Evolutionary conservation across 352 stramenopile genomes (phyloP).

Genomic region (Pythium dissimile): DNA sequence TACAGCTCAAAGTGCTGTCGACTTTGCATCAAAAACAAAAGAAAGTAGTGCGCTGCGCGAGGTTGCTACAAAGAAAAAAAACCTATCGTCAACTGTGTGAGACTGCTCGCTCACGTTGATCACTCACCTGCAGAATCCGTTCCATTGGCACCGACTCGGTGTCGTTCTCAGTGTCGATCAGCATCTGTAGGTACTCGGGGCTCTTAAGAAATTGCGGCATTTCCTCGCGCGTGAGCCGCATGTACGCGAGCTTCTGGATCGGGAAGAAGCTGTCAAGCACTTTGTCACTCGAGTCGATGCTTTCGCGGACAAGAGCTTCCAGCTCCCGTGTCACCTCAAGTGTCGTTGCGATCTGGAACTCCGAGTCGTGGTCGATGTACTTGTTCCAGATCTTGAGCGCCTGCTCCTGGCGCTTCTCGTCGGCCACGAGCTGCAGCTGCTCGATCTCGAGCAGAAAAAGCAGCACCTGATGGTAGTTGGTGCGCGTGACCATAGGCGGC

Average conservation of each 20-base stretch:
- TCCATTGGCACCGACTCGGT: constrained; percentile 78
- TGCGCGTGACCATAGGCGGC: constrained; percentile 17
- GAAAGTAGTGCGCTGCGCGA: constrained; percentile 79
- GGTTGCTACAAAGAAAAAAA: constrained; percentile 37
- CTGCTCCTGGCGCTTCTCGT: constrained; percentile 64
- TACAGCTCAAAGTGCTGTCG: constrained; percentile 86
- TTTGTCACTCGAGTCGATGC: constrained; percentile 42
- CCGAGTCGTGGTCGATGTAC: constrained; percentile 76
- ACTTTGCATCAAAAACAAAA: constrained; percentile 86
- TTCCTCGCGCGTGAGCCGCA: constrained; percentile 74
- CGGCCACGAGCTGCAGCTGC: constrained; percentile 67
- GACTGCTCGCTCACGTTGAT: too few relatives aligned
- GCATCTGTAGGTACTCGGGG: constrained; percentile 80
- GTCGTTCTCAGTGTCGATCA: constrained; percentile 77
- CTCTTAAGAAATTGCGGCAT: constrained; percentile 85
- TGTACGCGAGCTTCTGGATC: constrained; percentile 84
- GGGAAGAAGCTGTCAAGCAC: constrained; percentile 77
- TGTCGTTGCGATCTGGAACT: constrained; percentile 82
- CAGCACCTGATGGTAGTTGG: constrained; percentile 80
- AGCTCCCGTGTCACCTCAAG: constrained; percentile 76
- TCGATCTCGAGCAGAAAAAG: constrained; percentile 83
- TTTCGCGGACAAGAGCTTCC: constrained; percentile 71
- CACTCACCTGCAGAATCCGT: constrained; percentile 51
- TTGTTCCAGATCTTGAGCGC: constrained; percentile 84
- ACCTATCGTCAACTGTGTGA: too few relatives aligned